Evolutionary conservation across 352 stramenopile species (phyloP).

Genomic region (Phytophthora sp.): DNA sequence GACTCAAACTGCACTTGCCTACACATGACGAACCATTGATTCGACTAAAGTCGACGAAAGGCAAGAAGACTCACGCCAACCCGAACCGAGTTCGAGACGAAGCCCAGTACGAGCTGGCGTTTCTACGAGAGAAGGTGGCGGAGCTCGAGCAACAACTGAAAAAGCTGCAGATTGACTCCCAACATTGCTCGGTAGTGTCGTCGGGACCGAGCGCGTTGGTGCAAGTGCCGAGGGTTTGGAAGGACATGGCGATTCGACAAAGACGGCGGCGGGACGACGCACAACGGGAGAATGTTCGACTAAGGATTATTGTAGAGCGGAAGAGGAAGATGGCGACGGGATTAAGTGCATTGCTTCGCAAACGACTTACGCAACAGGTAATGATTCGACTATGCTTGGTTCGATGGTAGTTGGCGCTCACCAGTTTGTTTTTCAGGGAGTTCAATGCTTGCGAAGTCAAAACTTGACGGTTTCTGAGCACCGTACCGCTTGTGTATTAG

Average conservation of each 20-base stretch:
- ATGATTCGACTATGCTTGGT: neutral
- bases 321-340: constrained; percentile 34
- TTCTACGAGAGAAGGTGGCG: constrained; percentile 70
- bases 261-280: constrained; percentile 14
- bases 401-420: neutral
- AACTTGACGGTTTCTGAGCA: neutral
- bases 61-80: constrained; percentile 25
- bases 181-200: neutral
- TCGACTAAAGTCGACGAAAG: constrained; percentile 7
- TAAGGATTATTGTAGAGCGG: constrained; percentile 30
- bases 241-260: constrained; percentile 25
- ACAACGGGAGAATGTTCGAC: constrained; percentile 36
- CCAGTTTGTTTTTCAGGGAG: neutral
- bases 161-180: constrained; percentile 29
- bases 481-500: constrained; percentile 12
- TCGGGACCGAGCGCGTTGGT: neutral
- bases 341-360: constrained; percentile 24
- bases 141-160: constrained; percentile 57
- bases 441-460: constrained; percentile 3
- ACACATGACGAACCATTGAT: neutral
- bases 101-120: constrained; percentile 66
- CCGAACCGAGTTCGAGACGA: constrained; percentile 38
- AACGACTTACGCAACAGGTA: constrained; percentile 33
- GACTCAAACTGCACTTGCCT: constrained; percentile 3
- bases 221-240: constrained; percentile 21